A percentile compares a stretch with the other conserved stretches of the same genome.
These are phyloP conservation scores for Golubevia sp. DNA, from an alignment of 1,284 basidiomycete species.

Conservation along the genomic window DNA sequence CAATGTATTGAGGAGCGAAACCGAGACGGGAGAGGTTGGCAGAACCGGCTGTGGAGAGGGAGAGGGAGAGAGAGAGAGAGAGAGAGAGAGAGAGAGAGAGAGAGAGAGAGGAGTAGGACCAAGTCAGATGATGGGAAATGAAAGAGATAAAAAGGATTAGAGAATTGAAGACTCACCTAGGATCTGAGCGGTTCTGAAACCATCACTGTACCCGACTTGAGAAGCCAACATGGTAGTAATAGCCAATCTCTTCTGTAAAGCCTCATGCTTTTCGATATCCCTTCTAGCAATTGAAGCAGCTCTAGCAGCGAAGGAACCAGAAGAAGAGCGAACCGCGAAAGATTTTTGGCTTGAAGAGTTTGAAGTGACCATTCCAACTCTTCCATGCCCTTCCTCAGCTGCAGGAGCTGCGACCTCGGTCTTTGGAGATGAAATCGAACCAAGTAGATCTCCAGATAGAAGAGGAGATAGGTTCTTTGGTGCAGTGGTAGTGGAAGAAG, in stretches of 20 bases:
- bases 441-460: constrained; percentile 12
- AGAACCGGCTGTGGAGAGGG: not conserved
- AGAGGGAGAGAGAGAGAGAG: not conserved
- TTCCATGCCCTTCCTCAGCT: not conserved
- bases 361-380: constrained; percentile 11
- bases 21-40: constrained; percentile 31
- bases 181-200: constrained; percentile 45
- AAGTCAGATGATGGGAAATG: too few species aligned
- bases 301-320: constrained; percentile 6
- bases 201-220: constrained; percentile 31
- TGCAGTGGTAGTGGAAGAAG: not conserved
- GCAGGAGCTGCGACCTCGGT: not conserved
- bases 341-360: not conserved
- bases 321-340: not conserved
- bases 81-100: not conserved
- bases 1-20: constrained; percentile 39
- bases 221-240: not conserved
- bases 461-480: not conserved
- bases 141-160: constrained; percentile 3
- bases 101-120: not conserved
- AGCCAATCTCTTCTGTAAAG: not conserved
- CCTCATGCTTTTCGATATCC: not conserved
- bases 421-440: constrained; percentile 9
- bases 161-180: constrained; percentile 35
- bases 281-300: constrained; percentile 5